A percentile compares a stretch with the other conserved stretches of the same genome.
Evolutionary conservation across 2,329 filamentous ascomycete species (phyloP).

Genomic region (Colletotrichum acutatum): DNA sequence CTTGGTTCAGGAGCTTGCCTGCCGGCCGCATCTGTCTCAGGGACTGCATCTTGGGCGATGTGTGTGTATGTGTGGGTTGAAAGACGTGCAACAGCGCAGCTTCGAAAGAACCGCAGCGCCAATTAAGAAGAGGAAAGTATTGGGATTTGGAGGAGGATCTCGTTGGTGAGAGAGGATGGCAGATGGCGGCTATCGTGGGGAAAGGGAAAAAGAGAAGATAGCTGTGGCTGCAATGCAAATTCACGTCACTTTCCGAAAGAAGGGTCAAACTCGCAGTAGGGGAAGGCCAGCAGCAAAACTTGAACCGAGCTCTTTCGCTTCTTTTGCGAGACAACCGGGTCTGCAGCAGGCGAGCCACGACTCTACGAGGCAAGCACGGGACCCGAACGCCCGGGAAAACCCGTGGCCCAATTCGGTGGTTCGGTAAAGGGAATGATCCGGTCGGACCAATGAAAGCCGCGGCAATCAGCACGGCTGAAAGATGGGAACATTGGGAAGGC

Average conservation of each 20-base stretch:
- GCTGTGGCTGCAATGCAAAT: slow-evolving; percentile 29
- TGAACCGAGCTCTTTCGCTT: slow-evolving; percentile 33
- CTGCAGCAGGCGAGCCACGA: slow-evolving; percentile 32
- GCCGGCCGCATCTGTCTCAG: slow-evolving; percentile 77
- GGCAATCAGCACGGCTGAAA: slow-evolving; percentile 13
- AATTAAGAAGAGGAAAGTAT: background rate
- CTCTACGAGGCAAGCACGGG: slow-evolving; percentile 13
- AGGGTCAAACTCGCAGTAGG: slow-evolving; percentile 25
- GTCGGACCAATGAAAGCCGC: slow-evolving; percentile 12
- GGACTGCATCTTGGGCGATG: slow-evolving; percentile 78
- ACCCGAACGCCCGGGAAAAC: slow-evolving; percentile 36
- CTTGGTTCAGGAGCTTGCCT: slow-evolving; percentile 74
- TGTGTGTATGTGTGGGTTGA: slow-evolving; percentile 25
- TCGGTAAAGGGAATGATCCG: slow-evolving; percentile 6
- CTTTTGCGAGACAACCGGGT: slow-evolving; percentile 34
- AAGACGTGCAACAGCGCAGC: slow-evolving; percentile 29
- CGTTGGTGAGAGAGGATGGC: slow-evolving; percentile 8
- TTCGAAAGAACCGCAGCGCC: slow-evolving; percentile 11
- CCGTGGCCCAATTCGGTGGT: slow-evolving; percentile 10
- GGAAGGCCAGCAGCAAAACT: slow-evolving; percentile 33
- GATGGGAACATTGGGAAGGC: too few relatives aligned
- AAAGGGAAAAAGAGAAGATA: slow-evolving; percentile 12
- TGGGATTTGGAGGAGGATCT: background rate
- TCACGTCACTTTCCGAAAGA: slow-evolving; percentile 37
- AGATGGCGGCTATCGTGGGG: slow-evolving; percentile 16